These are phyloP conservation scores for Cryphonectria nitschkei DNA, from an alignment of 2,329 filamentous ascomycete species.

Conservation along the genomic window DNA sequence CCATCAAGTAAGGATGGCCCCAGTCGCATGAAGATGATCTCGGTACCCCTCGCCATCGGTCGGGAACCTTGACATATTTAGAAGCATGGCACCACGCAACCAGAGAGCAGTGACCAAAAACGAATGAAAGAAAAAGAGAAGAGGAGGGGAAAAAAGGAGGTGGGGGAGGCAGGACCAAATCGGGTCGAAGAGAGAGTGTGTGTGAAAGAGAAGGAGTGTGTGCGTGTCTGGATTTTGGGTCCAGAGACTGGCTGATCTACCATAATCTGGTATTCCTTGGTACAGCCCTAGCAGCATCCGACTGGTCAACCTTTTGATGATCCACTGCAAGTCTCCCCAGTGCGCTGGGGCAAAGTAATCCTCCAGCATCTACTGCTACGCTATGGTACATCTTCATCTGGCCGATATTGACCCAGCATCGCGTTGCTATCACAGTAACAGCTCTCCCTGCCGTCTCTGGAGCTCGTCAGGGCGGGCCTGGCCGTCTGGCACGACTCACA, in stretches of 20 bases:
- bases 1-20: constrained; percentile 19
- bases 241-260: constrained; percentile 1
- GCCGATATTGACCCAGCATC: not conserved
- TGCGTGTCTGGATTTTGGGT: not conserved
- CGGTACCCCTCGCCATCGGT: constrained; percentile 24
- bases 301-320: constrained; percentile 13
- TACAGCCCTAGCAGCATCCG: constrained; percentile 14
- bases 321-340: constrained; percentile 8
- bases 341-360: not conserved
- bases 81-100: constrained; percentile 22
- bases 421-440: not conserved
- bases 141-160: constrained; percentile 14
- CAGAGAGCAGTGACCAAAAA: not conserved
- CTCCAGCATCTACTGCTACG: not conserved
- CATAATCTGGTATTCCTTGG: not conserved
- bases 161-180: constrained; percentile 14
- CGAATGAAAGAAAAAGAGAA: not conserved
- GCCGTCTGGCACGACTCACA: not conserved
- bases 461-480: not conserved
- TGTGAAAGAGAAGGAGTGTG: not conserved
- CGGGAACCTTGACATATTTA: constrained; percentile 27
- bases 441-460: not conserved
- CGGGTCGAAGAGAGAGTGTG: constrained; percentile 15
- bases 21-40: constrained; percentile 28
- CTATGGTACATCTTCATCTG: not conserved